Percentiles rank a stretch among this genome's conserved stretches.
These are phyloP conservation scores for Cercospora sp. DNA, from an alignment of 2,329 filamentous ascomycete species.

Conservation along the genomic window DNA sequence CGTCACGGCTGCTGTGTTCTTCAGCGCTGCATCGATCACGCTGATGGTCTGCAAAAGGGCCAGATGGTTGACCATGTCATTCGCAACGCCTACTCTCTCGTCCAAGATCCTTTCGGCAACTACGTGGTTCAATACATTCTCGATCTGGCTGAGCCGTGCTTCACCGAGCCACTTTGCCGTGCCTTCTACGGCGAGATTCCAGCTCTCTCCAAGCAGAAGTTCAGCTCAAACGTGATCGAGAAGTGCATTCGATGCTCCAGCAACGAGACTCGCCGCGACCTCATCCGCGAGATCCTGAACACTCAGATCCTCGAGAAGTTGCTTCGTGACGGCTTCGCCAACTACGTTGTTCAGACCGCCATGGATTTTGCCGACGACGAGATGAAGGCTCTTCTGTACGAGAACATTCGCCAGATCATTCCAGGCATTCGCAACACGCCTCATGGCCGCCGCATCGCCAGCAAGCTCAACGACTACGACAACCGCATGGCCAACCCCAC, in stretches of 20 bases:
- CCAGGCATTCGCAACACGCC: constrained; percentile 85
- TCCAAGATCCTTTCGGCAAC: constrained; percentile 97
- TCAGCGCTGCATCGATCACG: constrained; percentile 97
- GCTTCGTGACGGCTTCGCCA: constrained; percentile 88
- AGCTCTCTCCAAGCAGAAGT: constrained; percentile 88
- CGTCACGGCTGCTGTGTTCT: constrained; percentile 97
- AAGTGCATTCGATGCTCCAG: constrained; percentile 83
- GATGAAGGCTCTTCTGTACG: constrained; percentile 73
- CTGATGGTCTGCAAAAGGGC: constrained; percentile 82
- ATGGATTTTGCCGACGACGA: constrained; percentile 77
- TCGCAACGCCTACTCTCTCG: constrained; percentile 78
- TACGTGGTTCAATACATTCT: constrained; percentile 99
- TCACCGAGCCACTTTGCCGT: constrained; percentile 83
- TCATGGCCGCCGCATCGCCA: constrained; percentile 88
- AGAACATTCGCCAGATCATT: constrained; percentile 80
- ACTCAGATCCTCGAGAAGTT: constrained; percentile 81
- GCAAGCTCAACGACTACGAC: constrained; percentile 71
- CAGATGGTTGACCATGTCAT: constrained; percentile 87
- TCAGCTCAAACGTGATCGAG: constrained; percentile 98
- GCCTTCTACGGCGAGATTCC: constrained; percentile 74
- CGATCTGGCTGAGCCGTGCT: constrained; percentile 81
- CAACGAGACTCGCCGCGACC: constrained; percentile 69
- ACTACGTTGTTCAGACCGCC: constrained; percentile 97
- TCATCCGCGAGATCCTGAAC: constrained; percentile 78
- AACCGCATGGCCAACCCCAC: constrained; percentile 41